These are phyloP conservation scores for Coniochaeta prunicola DNA, from an alignment of 2,329 filamentous ascomycete genomes.

Conservation along the genomic window DNA sequence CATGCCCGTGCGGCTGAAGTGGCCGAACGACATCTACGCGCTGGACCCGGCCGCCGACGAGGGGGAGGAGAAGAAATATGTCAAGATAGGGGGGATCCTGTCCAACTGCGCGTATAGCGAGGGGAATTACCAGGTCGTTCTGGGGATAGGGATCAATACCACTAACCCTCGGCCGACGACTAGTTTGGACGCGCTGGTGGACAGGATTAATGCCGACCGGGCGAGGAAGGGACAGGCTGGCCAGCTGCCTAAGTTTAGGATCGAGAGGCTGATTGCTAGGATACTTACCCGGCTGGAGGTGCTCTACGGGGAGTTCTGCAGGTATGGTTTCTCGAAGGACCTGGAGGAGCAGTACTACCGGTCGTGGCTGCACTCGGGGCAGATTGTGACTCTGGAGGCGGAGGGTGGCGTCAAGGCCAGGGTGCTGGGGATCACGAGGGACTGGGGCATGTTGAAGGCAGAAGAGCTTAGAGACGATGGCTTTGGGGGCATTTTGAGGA, in stretches of 20 bases:
- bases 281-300: constrained; percentile 73
- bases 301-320: constrained; percentile 68
- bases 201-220: constrained; percentile 28
- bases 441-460: constrained; percentile 81
- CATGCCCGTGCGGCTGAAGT: constrained; percentile 82
- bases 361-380: constrained; percentile 78
- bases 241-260: constrained; percentile 48
- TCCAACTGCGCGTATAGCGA: constrained; percentile 79
- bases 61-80: constrained; percentile 44
- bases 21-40: constrained; percentile 93
- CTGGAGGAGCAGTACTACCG: constrained; percentile 74
- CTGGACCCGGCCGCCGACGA: constrained; percentile 45
- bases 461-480: constrained; percentile 75
- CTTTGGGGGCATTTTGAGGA: constrained; percentile 27
- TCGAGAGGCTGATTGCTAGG: constrained; percentile 75
- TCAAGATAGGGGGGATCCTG: constrained; percentile 90
- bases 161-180: constrained; percentile 81
- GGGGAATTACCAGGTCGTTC: constrained; percentile 73
- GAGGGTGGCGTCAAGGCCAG: constrained; percentile 68
- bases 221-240: constrained; percentile 13
- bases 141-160: constrained; percentile 82
- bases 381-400: constrained; percentile 66
- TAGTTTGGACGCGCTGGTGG: constrained; percentile 68
- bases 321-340: constrained; percentile 63
- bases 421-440: constrained; percentile 81